These are phyloP conservation scores for Cryptosporidium andersoni DNA, from an alignment of 169 alveolate species.

Conservation along the genomic window DNA sequence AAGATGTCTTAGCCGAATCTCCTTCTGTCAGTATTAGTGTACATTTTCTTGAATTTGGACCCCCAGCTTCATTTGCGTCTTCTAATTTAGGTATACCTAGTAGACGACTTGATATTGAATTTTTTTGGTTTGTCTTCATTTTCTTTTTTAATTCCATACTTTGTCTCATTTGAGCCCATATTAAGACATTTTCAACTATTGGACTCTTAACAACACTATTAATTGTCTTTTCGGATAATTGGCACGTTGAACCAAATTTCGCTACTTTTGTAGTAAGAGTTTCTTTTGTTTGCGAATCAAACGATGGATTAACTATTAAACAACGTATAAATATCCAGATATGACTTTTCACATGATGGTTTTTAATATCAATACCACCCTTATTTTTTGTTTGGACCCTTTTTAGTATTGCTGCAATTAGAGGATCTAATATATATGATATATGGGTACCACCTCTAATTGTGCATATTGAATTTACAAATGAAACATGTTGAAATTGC, in stretches of 20 bases:
- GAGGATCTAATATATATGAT: constrained; percentile 93
- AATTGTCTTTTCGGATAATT: constrained; percentile 87
- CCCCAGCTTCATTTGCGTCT: constrained; percentile 99
- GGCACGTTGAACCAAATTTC: constrained; percentile 90
- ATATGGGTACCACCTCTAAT: constrained; percentile 99
- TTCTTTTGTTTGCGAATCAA: constrained; percentile 98
- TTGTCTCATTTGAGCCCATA: constrained; percentile 93
- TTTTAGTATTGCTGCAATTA: constrained; percentile 88
- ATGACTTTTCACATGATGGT: constrained; percentile 91
- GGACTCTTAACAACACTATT: constrained; percentile 88
- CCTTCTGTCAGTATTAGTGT: constrained; percentile 99
- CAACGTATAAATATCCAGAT: constrained; percentile 97
- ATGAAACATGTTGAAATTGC: constrained; percentile 95
- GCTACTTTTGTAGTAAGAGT: constrained; percentile 92
- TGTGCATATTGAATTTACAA: constrained; percentile 98
- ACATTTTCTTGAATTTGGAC: constrained; percentile 91
- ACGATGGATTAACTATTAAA: constrained; percentile 97
- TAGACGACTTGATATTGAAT: constrained; percentile 77
- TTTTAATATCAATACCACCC: constrained; percentile 91
- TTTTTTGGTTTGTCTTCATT: constrained; percentile 83
- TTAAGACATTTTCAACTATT: constrained; percentile 88
- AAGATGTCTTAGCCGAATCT: constrained; percentile 99
- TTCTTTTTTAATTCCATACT: constrained; percentile 90
- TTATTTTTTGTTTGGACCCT: constrained; percentile 94
- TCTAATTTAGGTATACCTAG: constrained; percentile 97